These are phyloP conservation scores for Eremochloa ophiuroides DNA, from an alignment of 176 grass and related monocot genomes.

Conservation along the genomic window DNA sequence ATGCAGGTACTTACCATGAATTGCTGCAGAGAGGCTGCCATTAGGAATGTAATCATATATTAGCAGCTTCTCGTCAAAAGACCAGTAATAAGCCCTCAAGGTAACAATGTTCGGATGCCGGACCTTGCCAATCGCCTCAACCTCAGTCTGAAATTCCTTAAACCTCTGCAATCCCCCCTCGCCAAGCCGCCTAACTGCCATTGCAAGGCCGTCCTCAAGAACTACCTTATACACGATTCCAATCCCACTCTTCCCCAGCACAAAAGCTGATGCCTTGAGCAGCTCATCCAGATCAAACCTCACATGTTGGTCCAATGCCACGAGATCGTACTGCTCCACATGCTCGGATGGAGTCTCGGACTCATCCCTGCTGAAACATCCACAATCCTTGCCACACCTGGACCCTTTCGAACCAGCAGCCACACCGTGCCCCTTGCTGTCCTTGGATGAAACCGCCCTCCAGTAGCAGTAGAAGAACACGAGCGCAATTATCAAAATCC, in stretches of 20 bases:
- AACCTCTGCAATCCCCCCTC: constrained; percentile 89
- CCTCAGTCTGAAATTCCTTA: constrained; percentile 87
- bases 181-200: constrained; percentile 77
- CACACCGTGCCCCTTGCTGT: constrained; percentile 23
- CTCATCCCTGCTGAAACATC: constrained; percentile 66
- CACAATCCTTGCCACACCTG: constrained; percentile 46
- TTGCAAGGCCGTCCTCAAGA: constrained; percentile 55
- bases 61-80: constrained; percentile 88
- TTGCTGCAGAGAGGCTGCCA: constrained; percentile 69
- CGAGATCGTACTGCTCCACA: constrained; percentile 55
- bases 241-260: constrained; percentile 85
- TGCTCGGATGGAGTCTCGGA: constrained; percentile 45
- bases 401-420: constrained; percentile 23
- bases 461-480: constrained; percentile 78
- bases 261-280: constrained; percentile 80
- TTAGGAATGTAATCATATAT: constrained; percentile 97
- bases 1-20: constrained; percentile 61
- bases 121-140: constrained; percentile 89
- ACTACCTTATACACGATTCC: constrained; percentile 93
- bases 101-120: constrained; percentile 84
- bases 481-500: constrained; percentile 63
- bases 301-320: constrained; percentile 61
- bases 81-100: constrained; percentile 97
- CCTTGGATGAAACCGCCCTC: constrained; percentile 41
- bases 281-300: constrained; percentile 75